Evolutionary conservation across 805 yeast genomes (phyloP), one percentile per base, ranked within the genome.

Genomic region (Teunomyces funiuensis): DNA sequence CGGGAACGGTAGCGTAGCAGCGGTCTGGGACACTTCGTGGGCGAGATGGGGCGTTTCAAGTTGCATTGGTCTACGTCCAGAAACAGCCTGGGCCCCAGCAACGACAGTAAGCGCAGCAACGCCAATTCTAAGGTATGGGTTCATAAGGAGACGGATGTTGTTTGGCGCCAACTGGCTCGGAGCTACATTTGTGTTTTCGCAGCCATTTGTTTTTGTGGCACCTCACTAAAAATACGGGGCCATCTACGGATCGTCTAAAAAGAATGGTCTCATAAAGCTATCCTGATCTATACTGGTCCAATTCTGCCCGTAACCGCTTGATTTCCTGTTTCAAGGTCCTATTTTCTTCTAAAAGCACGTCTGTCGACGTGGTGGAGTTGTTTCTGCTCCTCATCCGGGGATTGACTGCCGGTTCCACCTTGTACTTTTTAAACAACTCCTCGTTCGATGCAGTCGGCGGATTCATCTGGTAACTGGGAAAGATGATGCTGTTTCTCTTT

Each of bases 1-100:
- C 0, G 98, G 98, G 46, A 90, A 79, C 1, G 86, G 83, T 25
- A 45, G 26, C n/a, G 18, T 18, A 4, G 43, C 44, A 11, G 33
- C 16, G 27, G 34, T 11, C 15, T 17, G 25, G 14, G 16, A 11
- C 14, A 19, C 11, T 18, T 19, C 8, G 14, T 22, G 25, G 9
- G 25, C 25, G 11, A 19, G 22, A n/a, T n/a, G n/a, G n/a, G n/a
- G n/a, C n/a, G 33, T 13, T 11, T 28, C 33, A 9, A 15, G 6
- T 2, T 8, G 0, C 9, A 11, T 28, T n/a, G 20, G 15, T 2
- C 9, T n/a, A 15, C 15, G n/a, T 14, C 16, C 33, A 8, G 33
- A n/a, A 28, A 28, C 16, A 4, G 16, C 17, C 15, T 15, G 33
- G 16, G 23, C 13, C 25, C n/a, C 16, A 11, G 19, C 34, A 18